phyloP scores from a whole-genome alignment of 805 yeast genomes.

The Schwanniomyces occidentalis region DNA sequence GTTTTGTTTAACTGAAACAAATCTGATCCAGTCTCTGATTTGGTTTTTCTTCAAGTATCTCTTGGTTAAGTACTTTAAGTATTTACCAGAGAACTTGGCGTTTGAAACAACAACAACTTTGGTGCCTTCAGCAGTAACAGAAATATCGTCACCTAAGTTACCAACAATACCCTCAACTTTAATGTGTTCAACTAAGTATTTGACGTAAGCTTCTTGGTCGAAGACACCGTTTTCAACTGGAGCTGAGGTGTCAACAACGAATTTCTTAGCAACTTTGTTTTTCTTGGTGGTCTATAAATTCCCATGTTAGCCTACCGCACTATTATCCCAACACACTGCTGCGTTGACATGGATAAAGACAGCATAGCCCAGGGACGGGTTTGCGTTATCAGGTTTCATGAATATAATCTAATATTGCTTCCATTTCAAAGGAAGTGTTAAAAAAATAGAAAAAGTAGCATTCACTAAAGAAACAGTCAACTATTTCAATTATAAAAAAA shows the following conservation, averaged over 20 bases:
- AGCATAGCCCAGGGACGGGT: constrained; percentile 54
- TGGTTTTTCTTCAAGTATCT: constrained; percentile 99
- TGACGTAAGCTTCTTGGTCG: constrained; percentile 96
- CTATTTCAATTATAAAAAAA: constrained; percentile 5
- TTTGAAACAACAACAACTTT: constrained; percentile 87
- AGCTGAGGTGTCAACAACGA: constrained; percentile 94
- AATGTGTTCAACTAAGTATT: constrained; percentile 98
- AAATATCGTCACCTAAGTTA: constrained; percentile 93
- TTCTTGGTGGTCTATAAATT: constrained; percentile 69
- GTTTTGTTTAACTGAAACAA: constrained; percentile 93
- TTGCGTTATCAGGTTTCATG: constrained; percentile 14
- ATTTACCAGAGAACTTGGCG: constrained; percentile 98
- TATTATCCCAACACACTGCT: constrained; percentile 30
- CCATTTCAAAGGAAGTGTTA: constrained; percentile 11
- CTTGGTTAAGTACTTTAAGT: constrained; percentile 99
- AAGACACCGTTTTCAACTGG: constrained; percentile 97
- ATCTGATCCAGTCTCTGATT: constrained; percentile 99
- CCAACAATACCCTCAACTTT: constrained; percentile 96
- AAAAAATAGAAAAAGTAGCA: constrained; percentile 4
- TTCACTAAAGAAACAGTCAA: neutral
- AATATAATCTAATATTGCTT: constrained; percentile 10
- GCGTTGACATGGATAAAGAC: constrained; percentile 33
- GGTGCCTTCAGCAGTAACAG: constrained; percentile 82
- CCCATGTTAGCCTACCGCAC: constrained; percentile 76
- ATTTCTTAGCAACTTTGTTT: constrained; percentile 75